Base-by-base conservation (phyloP, 345 rosid genomes). In the Ricinus communis region DNA sequence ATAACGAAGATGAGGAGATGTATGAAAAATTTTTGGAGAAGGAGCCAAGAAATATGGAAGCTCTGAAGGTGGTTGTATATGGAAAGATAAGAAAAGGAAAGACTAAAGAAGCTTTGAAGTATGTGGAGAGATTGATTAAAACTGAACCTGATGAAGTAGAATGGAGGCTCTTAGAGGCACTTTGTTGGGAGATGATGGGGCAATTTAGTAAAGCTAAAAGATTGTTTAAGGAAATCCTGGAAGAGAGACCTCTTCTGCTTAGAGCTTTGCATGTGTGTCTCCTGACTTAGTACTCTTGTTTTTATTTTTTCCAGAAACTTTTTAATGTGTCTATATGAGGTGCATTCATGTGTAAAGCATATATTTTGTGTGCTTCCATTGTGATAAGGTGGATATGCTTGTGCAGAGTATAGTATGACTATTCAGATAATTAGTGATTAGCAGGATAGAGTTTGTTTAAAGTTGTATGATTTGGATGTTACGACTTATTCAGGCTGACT, bases 111-210 rank as follows among this genome's bases (percentile, higher is more conserved):
- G 96, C 97, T 71, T 79, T 88, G 68, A 76, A 79, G 50, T 89
- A 69, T 71, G 88, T 91, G 70, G 84, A 86, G 83, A 87, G 77
- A 72, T 76, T 94, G 72, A 85, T 86, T 56, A 82, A 82, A 22
- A 74, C 83, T 22, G 91, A 87, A 77, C 95, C 93, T 18, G 47
- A 76, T 52, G 96, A 90, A 74, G 87, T 88, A 11, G 98, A 94
- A 58, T 94, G 96, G 98, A 94, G 86, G 88, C 91, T 94, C 51
- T 72, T 94, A 71, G 84, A 88, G 83, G 97, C 96, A 21, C 84
- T 94, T 73, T 94, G 95, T 66, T 87, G 88, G 63, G 97, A 94
- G 74, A 82, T 84, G 49, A 79, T 88, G 91, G 96, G 93, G 53
- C 76, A 88, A 59, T 69, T 94, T 62, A 82, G 85, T 59, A 82